Conservation (phyloP, 1,139 yeast species). For the Nakaseomyces uthaithaninus region DNA sequence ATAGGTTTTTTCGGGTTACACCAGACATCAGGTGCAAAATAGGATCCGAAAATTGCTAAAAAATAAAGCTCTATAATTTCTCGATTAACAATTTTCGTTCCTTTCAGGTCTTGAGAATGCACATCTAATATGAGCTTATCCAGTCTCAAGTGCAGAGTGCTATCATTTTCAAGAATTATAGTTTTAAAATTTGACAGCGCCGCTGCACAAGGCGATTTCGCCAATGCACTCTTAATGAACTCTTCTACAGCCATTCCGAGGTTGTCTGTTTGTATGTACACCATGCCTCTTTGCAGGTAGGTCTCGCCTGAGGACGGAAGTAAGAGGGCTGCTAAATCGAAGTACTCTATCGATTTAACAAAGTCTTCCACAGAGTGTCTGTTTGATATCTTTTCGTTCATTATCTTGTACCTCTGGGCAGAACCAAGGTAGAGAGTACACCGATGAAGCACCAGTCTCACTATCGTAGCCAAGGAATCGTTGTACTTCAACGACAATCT, state of each 20-base stretch:
- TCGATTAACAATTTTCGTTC: slow-evolving; percentile 24
- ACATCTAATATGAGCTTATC: slow-evolving; percentile 14
- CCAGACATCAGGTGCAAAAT: slow-evolving; percentile 25
- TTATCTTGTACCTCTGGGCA: slow-evolving; percentile 48
- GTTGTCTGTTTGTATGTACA: slow-evolving; percentile 38
- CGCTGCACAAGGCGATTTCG: slow-evolving; percentile 40
- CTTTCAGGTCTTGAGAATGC: slow-evolving; percentile 15
- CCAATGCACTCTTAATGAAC: slow-evolving; percentile 50
- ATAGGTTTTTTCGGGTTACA: slow-evolving; percentile 13
- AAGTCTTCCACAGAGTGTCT: slow-evolving; percentile 35
- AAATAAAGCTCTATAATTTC: slow-evolving; percentile 31
- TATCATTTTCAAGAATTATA: slow-evolving; percentile 18
- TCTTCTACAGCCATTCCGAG: slow-evolving; percentile 40
- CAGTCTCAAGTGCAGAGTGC: slow-evolving; percentile 18
- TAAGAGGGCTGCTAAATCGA: slow-evolving; percentile 45
- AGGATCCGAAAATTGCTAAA: slow-evolving; percentile 25
- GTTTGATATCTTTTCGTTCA: slow-evolving; percentile 40
- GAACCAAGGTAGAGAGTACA: slow-evolving; percentile 54
- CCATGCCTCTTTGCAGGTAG: slow-evolving; percentile 52
- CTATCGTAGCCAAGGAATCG: slow-evolving; percentile 32
- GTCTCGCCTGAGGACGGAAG: slow-evolving; percentile 64
- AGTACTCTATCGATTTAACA: slow-evolving; percentile 42
- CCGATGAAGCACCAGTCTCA: slow-evolving; percentile 45
- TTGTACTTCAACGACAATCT: slow-evolving; percentile 18
- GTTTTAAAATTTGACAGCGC: slow-evolving; percentile 22